Evolutionary conservation across 2,329 filamentous ascomycete species (phyloP), one percentile per base, ranked within the genome.

Genomic region (Phialophora tarda): DNA sequence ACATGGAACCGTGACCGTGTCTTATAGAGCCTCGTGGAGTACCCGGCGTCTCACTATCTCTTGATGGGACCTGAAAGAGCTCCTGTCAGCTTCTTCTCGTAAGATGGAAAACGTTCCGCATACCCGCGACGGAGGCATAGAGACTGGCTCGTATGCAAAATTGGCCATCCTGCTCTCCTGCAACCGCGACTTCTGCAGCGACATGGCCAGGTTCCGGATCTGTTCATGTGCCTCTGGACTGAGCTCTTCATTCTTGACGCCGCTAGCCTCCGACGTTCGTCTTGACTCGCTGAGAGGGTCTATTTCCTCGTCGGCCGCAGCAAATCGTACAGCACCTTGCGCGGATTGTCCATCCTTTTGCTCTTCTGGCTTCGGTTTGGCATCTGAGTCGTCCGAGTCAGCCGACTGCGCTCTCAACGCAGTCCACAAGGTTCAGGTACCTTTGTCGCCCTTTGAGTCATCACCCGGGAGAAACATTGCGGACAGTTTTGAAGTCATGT

Each of bases 121-220:
- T 79, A 82, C 79, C 70, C 79, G 78, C 51, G 75, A 80, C 17
- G 78, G 74, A 66, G 95, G 94, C 60, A 98, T 83, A 41, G 95
- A 98, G 70, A 97, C 89, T 38, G 94, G 90, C 77, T 97, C 93
- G 75, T 93, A 98, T 51, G 90, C 89, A 79, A 92, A 96, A 76
- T 93, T 91, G 76, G 90, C 91, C 83, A 96, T 87, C 70, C 93
- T 88, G 64, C 88, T 86, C 73, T 93, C 90, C 80, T 97, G 93
- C 68, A 97, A 84, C 73, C 89, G 88, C 55, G 88, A 85, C 69
- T 88, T 87, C 71, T 92, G 90, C 28, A 96, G 82, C 26, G 87
- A 89, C 72, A 88, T 86, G 59, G 91, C 89, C 68, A 97, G 81
- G 66, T 88, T 88, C 71, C 86, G 86, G 64, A 96, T 82, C 75